phyloP scores from a whole-genome alignment of 257 asterid species.

The Verbascum thapsus region DNA sequence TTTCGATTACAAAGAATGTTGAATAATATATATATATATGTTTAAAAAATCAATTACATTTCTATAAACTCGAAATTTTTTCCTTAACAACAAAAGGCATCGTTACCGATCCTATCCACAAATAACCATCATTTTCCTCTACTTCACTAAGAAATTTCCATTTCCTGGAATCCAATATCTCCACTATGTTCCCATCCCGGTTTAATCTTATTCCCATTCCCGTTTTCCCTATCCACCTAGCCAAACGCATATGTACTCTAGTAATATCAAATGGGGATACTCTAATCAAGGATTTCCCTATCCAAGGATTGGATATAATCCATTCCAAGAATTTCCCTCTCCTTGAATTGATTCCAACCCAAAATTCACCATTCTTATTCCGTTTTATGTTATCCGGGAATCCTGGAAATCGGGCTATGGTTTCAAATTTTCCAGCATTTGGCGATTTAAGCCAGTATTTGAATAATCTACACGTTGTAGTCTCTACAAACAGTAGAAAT shows the following conservation, averaged over 20 bases:
- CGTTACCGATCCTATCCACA: conserved; percentile 78
- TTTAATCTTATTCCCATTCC: conserved; percentile 60
- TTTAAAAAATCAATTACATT: background rate
- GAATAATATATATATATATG: no score
- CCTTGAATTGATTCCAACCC: conserved; percentile 67
- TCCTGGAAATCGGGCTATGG: conserved; percentile 49
- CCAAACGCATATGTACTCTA: conserved; percentile 30
- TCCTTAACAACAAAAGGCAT: conserved; percentile 45
- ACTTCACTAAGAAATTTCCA: conserved; percentile 77
- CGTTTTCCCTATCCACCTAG: conserved; percentile 22
- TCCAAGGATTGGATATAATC: conserved; percentile 51
- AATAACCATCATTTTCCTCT: conserved; percentile 45
- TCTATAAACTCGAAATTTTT: background rate
- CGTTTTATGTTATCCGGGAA: conserved; percentile 73
- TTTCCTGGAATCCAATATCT: conserved; percentile 41
- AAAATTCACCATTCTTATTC: conserved; percentile 58
- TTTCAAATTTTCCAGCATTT: conserved; percentile 41
- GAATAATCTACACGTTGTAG: conserved; percentile 53
- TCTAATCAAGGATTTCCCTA: conserved; percentile 38
- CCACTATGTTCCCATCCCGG: conserved; percentile 50
- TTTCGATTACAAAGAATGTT: no score
- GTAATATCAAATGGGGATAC: conserved; percentile 45
- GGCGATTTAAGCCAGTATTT: conserved; percentile 58
- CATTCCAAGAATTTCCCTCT: conserved; percentile 43
- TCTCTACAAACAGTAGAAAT: conserved; percentile 63